Evolutionary conservation across 2,329 filamentous ascomycete species (phyloP).

Genomic region (Dactylonectria estremocensis): DNA sequence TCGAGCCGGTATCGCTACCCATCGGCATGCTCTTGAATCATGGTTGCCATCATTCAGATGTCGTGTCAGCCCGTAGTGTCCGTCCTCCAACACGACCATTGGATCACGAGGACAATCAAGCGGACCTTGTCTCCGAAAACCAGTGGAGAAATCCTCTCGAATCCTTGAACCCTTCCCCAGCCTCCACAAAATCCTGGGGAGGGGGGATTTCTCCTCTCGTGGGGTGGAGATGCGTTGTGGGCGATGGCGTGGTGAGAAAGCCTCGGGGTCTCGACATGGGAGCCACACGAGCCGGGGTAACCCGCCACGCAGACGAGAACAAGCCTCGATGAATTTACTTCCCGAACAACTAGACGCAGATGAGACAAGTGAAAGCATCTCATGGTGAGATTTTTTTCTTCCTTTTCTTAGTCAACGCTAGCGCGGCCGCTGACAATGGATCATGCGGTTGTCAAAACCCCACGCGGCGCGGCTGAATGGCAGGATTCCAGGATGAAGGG

Average conservation of each 20-base stretch:
- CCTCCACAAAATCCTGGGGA: conserved; percentile 2
- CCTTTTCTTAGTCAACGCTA: not conserved
- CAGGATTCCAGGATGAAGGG: conserved; percentile 7
- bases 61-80: not conserved
- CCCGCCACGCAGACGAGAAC: not conserved
- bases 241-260: not conserved
- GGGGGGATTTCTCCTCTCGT: not conserved
- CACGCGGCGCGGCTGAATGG: not conserved
- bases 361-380: not conserved
- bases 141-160: not conserved
- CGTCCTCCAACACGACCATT: not conserved
- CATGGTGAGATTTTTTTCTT: not conserved
- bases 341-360: conserved; percentile 9
- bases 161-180: conserved; percentile 8
- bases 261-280: conserved; percentile 2
- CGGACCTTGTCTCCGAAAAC: conserved; percentile 13
- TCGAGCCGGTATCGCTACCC: not conserved
- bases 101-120: conserved; percentile 15
- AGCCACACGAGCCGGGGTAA: not conserved
- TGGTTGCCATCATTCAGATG: not conserved
- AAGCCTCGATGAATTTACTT: not conserved
- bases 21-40: not conserved
- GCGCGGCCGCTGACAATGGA: conserved; percentile 1
- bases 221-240: not conserved
- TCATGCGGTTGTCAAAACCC: not conserved